Conservation (phyloP, 768 basidiomycete genomes). For the Rhodotorula kratochvilovae region DNA sequence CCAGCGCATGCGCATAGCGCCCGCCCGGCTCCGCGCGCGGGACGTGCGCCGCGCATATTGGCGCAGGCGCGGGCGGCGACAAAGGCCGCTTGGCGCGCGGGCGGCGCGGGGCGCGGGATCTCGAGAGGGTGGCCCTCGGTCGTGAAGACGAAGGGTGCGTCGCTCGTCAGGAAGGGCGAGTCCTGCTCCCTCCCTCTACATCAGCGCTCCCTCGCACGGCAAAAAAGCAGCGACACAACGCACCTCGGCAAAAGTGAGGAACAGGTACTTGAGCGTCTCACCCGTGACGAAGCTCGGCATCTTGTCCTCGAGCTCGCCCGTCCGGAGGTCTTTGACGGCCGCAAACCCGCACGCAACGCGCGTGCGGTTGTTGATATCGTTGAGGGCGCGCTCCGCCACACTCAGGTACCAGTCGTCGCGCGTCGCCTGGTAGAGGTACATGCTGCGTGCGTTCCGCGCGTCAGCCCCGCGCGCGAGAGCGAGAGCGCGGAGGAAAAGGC, state of each 20-base stretch:
- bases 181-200: conserved; percentile 55
- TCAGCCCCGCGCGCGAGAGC: not conserved
- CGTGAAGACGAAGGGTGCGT: conserved; percentile 84
- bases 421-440: conserved; percentile 94
- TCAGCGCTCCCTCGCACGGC: too few species aligned
- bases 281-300: conserved; percentile 79
- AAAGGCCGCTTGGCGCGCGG: not conserved
- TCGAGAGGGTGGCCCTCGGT: conserved; percentile 88
- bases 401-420: conserved; percentile 87
- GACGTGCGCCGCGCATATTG: conserved; percentile 64
- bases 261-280: conserved; percentile 67
- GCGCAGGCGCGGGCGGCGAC: not conserved
- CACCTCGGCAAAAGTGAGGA: conserved; percentile 65
- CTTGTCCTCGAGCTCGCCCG: conserved; percentile 68
- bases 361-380: conserved; percentile 66
- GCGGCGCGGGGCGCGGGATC: conserved; percentile 57
- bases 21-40: conserved; percentile 41
- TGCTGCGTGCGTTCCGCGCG: conserved; percentile 55
- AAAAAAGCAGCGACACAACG: too few species aligned
- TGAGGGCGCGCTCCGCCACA: conserved; percentile 76
- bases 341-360: conserved; percentile 83
- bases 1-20: conserved; percentile 48
- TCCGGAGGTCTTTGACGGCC: conserved; percentile 70
- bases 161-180: conserved; percentile 66
- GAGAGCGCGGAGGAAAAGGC: not conserved